Evolutionary conservation across 1,284 basidiomycete species (phyloP).

Genomic region (Apiotrichum brassicae): DNA sequence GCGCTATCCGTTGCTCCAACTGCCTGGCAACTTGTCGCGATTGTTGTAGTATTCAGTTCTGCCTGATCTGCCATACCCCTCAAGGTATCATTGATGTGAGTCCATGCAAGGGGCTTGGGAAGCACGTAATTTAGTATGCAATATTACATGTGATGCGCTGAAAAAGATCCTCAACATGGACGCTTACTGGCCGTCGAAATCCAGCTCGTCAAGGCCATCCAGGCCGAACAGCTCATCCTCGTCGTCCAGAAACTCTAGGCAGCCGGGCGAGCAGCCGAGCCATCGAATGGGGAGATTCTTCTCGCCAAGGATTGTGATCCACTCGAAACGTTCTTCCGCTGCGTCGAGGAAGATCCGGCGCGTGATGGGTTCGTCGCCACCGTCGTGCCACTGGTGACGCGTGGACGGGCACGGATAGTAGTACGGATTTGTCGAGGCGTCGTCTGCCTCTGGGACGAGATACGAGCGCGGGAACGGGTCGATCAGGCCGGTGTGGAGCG

Average conservation of each 20-base stretch:
- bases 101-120: no score
- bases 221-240: conserved; percentile 24
- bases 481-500: no score
- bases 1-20: no score
- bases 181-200: no score
- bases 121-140: no score
- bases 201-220: conserved; percentile 19
- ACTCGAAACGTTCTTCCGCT: conserved; percentile 43
- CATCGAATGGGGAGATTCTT: conserved; percentile 36
- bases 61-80: no score
- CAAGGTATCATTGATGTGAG: no score
- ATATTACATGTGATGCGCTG: no score
- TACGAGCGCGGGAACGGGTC: conserved; percentile 31
- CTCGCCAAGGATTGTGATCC: conserved; percentile 29
- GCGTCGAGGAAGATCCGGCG: conserved; percentile 38
- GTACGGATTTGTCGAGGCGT: conserved; percentile 41
- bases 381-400: conserved; percentile 24
- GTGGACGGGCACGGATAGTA: conserved; percentile 41
- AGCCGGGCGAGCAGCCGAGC: conserved; percentile 43
- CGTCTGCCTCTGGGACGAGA: conserved; percentile 25
- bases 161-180: no score
- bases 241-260: conserved; percentile 38
- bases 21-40: no score
- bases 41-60: no score
- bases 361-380: neutral